Conservation (phyloP, 1,139 yeast species). For the Candida neerlandica region DNA sequence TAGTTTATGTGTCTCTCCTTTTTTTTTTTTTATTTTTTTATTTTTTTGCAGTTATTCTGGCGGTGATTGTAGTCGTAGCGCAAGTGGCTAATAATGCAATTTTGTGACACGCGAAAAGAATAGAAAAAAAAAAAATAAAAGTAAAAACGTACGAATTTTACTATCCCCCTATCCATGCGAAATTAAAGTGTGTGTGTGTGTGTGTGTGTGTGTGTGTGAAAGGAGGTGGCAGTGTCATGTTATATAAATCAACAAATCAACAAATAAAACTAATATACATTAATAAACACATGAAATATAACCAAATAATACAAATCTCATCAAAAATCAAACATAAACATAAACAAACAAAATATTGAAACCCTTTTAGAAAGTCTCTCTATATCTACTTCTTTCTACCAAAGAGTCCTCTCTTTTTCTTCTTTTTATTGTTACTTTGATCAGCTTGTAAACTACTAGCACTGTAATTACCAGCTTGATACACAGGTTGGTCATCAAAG, state of each 20-base stretch:
- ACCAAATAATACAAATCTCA: slow-evolving; percentile 1
- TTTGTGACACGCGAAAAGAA: slow-evolving; percentile 1
- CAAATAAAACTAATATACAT: not conserved
- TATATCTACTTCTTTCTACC: slow-evolving; percentile 56
- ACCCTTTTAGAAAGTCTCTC: not conserved
- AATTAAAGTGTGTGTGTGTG: no score
- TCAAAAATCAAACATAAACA: not conserved
- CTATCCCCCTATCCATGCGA: no score
- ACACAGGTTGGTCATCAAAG: slow-evolving; percentile 63
- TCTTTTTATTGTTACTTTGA: slow-evolving; percentile 36
- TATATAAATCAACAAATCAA: not conserved
- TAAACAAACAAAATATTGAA: not conserved
- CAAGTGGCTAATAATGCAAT: not conserved
- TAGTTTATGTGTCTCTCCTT: not conserved
- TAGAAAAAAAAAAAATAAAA: not conserved
- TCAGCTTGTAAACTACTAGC: slow-evolving; percentile 43
- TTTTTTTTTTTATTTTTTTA: not conserved
- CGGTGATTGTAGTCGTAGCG: not conserved
- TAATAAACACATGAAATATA: not conserved
- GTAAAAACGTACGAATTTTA: not conserved
- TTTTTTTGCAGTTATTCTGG: not conserved
- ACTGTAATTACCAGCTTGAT: slow-evolving; percentile 57
- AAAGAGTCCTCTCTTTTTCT: slow-evolving; percentile 66
- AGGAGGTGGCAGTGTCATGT: slow-evolving; percentile 3
- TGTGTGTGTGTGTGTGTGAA: no score